Evolutionary conservation across 495 filamentous ascomycete genomes (phyloP).

Genomic region (Penicillium angulare): DNA sequence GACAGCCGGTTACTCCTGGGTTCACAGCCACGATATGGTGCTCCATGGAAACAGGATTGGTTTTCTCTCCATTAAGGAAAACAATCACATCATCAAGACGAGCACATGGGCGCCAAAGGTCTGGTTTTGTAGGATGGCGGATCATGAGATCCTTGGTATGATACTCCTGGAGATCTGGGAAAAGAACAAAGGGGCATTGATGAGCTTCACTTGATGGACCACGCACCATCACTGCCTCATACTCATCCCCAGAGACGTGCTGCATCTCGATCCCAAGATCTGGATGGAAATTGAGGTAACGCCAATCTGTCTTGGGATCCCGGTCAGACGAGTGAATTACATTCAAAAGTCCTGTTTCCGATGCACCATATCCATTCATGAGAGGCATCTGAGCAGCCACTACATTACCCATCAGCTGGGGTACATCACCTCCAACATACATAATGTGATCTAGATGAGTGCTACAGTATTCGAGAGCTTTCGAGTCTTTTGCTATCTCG

Average conservation of each 20-base stretch:
- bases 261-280: slow-evolving; percentile 40
- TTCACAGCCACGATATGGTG: slow-evolving; percentile 21
- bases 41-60: slow-evolving; percentile 41
- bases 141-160: slow-evolving; percentile 55
- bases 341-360: slow-evolving; percentile 35
- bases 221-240: slow-evolving; percentile 48
- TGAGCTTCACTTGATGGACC: slow-evolving; percentile 33
- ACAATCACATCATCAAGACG: slow-evolving; percentile 42
- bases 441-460: slow-evolving; percentile 23
- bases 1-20: slow-evolving; percentile 19
- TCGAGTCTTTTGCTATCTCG: slow-evolving; percentile 29
- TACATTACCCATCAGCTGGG: slow-evolving; percentile 28
- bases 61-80: slow-evolving; percentile 41
- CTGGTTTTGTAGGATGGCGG: slow-evolving; percentile 27
- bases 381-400: slow-evolving; percentile 29
- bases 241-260: slow-evolving; percentile 36
- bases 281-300: slow-evolving; percentile 50
- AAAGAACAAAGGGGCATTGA: slow-evolving; percentile 53
- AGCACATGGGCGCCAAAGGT: slow-evolving; percentile 29
- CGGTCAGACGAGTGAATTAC: slow-evolving; percentile 11
- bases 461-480: slow-evolving; percentile 36
- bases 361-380: slow-evolving; percentile 23
- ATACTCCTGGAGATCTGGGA: slow-evolving; percentile 52
- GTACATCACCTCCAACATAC: slow-evolving; percentile 36
- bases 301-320: slow-evolving; percentile 43